Conservation (phyloP, 176 grass and related monocot species). For the Musa beccarii region DNA sequence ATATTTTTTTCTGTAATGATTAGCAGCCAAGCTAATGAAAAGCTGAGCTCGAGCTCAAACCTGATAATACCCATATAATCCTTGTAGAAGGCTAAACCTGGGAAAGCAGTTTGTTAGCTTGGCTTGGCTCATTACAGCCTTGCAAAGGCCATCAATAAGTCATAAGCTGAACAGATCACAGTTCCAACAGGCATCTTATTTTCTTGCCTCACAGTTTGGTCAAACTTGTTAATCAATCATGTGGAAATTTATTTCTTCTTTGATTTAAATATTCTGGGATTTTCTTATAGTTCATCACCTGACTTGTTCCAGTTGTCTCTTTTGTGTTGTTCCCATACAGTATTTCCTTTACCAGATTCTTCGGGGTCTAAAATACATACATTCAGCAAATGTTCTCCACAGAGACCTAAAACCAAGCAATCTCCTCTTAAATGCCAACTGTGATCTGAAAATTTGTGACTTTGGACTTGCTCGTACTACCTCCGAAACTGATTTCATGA, state of each 20-base stretch:
- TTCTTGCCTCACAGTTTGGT: neutral
- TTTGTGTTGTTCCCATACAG: constrained; percentile 38
- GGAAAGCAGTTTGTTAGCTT: no score
- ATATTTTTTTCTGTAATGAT: neutral
- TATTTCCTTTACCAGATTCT: constrained; percentile 99
- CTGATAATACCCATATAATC: no score
- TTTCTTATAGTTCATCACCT: neutral
- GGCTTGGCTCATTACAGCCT: neutral
- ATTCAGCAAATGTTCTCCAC: constrained; percentile 98
- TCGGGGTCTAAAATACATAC: constrained; percentile 96
- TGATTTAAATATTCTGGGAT: neutral
- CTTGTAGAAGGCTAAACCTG: no score
- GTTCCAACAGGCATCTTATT: neutral
- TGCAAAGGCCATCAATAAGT: neutral
- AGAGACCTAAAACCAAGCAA: constrained; percentile 99
- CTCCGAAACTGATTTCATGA: constrained; percentile 99
- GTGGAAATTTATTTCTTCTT: neutral
- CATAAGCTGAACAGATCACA: neutral
- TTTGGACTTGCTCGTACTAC: constrained; percentile 99
- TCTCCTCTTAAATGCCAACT: constrained; percentile 97
- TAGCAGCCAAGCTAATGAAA: neutral
- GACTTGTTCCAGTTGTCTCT: neutral
- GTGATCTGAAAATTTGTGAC: constrained; percentile 97
- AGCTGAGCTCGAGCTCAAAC: neutral
- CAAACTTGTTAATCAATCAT: neutral